Conservation (phyloP, 805 yeast genomes). For the Sungouiozyma intestinalis region DNA sequence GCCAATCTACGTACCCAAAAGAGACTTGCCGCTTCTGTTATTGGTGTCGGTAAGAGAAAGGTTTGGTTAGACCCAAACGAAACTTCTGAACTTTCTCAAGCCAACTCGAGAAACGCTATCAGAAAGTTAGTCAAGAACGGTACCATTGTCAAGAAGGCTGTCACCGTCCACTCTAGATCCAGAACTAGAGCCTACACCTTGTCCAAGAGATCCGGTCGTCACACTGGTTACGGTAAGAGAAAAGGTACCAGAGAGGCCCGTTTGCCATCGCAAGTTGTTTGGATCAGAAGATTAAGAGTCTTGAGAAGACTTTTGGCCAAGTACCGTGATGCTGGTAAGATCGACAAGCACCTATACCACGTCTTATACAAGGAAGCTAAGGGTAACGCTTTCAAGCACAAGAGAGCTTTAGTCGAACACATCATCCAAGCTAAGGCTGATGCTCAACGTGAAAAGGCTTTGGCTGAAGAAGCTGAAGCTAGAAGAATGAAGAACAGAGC, state of each 20-base stretch:
- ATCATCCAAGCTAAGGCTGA: slow-evolving; percentile 99
- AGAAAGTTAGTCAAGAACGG: slow-evolving; percentile 97
- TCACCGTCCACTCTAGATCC: slow-evolving; percentile 92
- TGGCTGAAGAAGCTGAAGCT: slow-evolving; percentile 98
- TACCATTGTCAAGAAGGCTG: slow-evolving; percentile 96
- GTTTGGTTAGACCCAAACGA: slow-evolving; percentile 99
- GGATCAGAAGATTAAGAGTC: slow-evolving; percentile 99
- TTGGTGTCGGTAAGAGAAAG: slow-evolving; percentile 99
- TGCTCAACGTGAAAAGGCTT: slow-evolving; percentile 97
- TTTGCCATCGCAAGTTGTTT: slow-evolving; percentile 93
- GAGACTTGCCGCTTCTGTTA: slow-evolving; percentile 99
- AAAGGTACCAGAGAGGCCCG: slow-evolving; percentile 99
- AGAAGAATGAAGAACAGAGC: slow-evolving; percentile 98
- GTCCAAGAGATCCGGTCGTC: slow-evolving; percentile 97
- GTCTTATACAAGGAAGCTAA: slow-evolving; percentile 90
- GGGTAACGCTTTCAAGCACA: slow-evolving; percentile 99
- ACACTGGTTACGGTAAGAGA: slow-evolving; percentile 99
- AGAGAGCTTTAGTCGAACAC: slow-evolving; percentile 99
- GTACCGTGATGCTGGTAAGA: slow-evolving; percentile 99
- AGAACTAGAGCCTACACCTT: slow-evolving; percentile 95
- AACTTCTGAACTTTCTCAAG: slow-evolving; percentile 89
- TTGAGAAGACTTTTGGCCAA: slow-evolving; percentile 94
- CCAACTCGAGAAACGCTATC: slow-evolving; percentile 96
- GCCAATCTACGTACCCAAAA: slow-evolving; percentile 98
- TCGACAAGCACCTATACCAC: slow-evolving; percentile 98